Evolutionary conservation across 2,329 filamentous ascomycete genomes (phyloP).

Genomic region (Cladosporium sp.): DNA sequence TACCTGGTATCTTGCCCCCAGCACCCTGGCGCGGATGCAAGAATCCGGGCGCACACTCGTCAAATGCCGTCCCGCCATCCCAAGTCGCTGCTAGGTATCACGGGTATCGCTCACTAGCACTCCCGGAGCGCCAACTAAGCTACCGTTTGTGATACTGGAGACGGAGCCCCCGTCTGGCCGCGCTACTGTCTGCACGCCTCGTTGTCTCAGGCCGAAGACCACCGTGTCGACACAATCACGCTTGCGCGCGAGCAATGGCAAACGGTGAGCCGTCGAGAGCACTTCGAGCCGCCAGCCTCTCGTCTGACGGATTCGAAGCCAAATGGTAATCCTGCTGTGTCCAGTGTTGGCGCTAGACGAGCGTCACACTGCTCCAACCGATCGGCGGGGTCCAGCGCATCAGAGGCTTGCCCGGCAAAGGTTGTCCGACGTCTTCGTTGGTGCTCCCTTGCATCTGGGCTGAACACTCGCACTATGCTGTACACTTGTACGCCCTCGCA

Average conservation of each 20-base stretch:
- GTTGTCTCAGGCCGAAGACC: background rate
- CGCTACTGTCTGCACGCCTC: background rate
- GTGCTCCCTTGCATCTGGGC: background rate
- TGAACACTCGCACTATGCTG: background rate
- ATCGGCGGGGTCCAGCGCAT: slow-evolving; percentile 11
- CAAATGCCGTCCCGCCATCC: slow-evolving; percentile 1
- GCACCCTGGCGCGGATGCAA: slow-evolving; percentile 5
- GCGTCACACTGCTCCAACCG: slow-evolving; percentile 7
- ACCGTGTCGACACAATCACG: too few species aligned
- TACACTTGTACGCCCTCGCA: too few species aligned
- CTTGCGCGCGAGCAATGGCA: too few species aligned
- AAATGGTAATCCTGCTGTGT: background rate
- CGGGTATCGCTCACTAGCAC: too few species aligned
- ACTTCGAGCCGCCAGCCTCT: too few species aligned
- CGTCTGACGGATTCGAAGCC: too few species aligned
- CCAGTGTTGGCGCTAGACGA: background rate
- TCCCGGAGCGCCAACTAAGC: too few species aligned
- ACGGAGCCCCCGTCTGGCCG: background rate
- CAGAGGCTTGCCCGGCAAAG: background rate
- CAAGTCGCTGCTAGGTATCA: too few species aligned
- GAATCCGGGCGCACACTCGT: background rate
- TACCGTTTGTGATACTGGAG: background rate
- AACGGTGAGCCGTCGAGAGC: too few species aligned
- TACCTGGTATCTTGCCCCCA: background rate
- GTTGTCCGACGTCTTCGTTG: background rate